These are phyloP conservation scores for Avena eriantha DNA, from an alignment of 176 grass and related monocot genomes.

Conservation along the genomic window DNA sequence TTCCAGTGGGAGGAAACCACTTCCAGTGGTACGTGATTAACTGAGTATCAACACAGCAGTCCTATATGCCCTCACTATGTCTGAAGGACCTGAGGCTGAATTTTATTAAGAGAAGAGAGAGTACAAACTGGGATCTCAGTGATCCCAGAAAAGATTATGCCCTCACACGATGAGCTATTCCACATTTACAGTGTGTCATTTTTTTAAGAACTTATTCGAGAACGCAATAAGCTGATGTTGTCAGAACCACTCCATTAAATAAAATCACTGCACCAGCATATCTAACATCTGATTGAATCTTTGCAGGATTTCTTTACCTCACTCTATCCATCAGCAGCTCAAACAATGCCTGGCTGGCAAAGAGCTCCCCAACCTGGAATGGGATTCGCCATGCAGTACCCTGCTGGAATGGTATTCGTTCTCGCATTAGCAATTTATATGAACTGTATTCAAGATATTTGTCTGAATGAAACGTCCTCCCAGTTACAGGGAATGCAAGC, in stretches of 20 bases:
- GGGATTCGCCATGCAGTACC: constrained; percentile 88
- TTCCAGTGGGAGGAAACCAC: constrained; percentile 73
- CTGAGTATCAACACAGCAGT: not conserved
- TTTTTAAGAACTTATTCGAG: not conserved
- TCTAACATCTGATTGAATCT: constrained; percentile 31
- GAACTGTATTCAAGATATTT: constrained; percentile 28
- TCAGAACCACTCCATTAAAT: not conserved
- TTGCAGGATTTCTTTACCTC: constrained; percentile 89
- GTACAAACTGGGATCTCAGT: too few species aligned
- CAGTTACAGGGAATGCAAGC: constrained; percentile 75
- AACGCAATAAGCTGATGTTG: not conserved
- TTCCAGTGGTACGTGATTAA: constrained; percentile 72
- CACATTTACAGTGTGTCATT: not conserved
- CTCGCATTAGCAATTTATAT: constrained; percentile 18
- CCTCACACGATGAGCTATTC: constrained; percentile 11
- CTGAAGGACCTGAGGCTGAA: too few species aligned
- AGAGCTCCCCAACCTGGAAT: constrained; percentile 75
- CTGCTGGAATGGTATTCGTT: constrained; percentile 68
- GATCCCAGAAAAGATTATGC: not conserved
- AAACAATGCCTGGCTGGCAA: constrained; percentile 70
- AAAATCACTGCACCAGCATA: constrained; percentile 32
- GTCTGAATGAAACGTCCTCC: constrained; percentile 34
- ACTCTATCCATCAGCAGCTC: constrained; percentile 67
- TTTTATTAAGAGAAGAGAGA: too few species aligned
- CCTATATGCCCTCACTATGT: constrained; percentile 10